phyloP scores from a whole-genome alignment of 2,329 filamentous ascomycete genomes.

The Neofusicoccum ribis region DNA sequence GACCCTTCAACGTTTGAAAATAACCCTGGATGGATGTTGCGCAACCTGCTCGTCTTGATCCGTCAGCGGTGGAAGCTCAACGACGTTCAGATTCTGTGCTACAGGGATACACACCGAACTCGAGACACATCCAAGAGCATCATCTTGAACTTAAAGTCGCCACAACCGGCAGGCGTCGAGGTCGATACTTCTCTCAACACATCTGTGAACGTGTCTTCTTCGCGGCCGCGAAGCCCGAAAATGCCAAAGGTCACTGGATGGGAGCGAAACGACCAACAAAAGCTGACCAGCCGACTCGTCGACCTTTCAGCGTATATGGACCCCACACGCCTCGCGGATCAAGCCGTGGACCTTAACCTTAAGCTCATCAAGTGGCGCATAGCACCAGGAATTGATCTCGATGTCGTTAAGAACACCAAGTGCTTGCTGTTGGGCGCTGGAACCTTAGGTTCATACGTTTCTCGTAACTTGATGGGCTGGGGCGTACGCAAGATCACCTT shows the following conservation, averaged over 20 bases:
- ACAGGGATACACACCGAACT: slow-evolving; percentile 76
- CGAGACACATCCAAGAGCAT: slow-evolving; percentile 81
- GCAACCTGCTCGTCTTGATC: slow-evolving; percentile 84
- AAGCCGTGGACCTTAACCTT: slow-evolving; percentile 91
- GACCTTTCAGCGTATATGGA: slow-evolving; percentile 94
- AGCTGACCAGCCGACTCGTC: slow-evolving; percentile 74
- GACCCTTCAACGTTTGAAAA: slow-evolving; percentile 89
- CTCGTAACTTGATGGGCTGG: slow-evolving; percentile 90
- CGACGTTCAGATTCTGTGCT: slow-evolving; percentile 83
- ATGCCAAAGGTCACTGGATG: slow-evolving; percentile 94
- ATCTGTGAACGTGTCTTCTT: not conserved
- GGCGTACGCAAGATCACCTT: slow-evolving; percentile 94
- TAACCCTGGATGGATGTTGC: slow-evolving; percentile 87
- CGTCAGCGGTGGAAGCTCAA: slow-evolving; percentile 76
- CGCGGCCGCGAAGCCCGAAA: slow-evolving; percentile 38
- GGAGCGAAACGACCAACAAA: slow-evolving; percentile 80
- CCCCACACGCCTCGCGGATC: slow-evolving; percentile 80
- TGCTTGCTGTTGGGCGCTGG: slow-evolving; percentile 90
- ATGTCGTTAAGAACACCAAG: slow-evolving; percentile 83
- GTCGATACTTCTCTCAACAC: slow-evolving; percentile 23
- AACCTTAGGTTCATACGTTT: slow-evolving; percentile 91
- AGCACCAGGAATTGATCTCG: slow-evolving; percentile 81
- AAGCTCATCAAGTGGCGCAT: slow-evolving; percentile 99
- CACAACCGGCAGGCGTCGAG: slow-evolving; percentile 23
- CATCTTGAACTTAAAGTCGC: slow-evolving; percentile 66